Evolutionary conservation across 2,329 filamentous ascomycete species (phyloP).

Genomic region (Coleophoma cylindrospora): DNA sequence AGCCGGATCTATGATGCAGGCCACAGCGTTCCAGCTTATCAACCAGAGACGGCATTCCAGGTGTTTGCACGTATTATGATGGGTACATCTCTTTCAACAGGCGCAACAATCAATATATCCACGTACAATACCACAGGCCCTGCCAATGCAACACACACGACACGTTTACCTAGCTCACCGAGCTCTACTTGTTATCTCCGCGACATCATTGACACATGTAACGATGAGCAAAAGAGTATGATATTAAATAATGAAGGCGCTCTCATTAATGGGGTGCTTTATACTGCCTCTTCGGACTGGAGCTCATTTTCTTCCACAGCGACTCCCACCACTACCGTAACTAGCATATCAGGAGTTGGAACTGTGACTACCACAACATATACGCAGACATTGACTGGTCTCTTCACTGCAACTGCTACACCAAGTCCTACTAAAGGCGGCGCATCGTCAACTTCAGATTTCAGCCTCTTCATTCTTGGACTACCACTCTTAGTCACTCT

Average conservation of each 20-base stretch:
- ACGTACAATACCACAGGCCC: constrained; percentile 53
- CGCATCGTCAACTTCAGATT: neutral
- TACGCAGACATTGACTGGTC: constrained; percentile 24
- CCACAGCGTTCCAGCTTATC: constrained; percentile 55
- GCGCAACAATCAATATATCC: constrained; percentile 44
- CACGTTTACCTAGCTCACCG: constrained; percentile 42
- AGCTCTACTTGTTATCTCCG: constrained; percentile 57
- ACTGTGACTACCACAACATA: constrained; percentile 19
- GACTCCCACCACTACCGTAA: constrained; percentile 3
- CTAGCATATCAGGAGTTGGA: neutral
- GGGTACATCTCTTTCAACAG: constrained; percentile 42
- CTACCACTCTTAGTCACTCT: neutral
- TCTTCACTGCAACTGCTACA: constrained; percentile 26
- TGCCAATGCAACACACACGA: constrained; percentile 50
- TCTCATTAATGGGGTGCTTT: constrained; percentile 56
- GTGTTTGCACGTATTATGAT: constrained; percentile 55
- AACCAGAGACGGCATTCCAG: constrained; percentile 47
- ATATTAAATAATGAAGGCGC: constrained; percentile 45
- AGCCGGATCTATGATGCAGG: constrained; percentile 62
- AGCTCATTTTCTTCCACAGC: constrained; percentile 14
- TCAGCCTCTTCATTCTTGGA: neutral
- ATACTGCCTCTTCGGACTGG: constrained; percentile 36
- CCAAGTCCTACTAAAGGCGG: constrained; percentile 16
- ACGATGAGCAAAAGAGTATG: constrained; percentile 40
- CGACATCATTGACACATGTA: constrained; percentile 48